Evolutionary conservation across 148 eudicot genomes (phyloP).

Genomic region (Dianthus caryophyllus): DNA sequence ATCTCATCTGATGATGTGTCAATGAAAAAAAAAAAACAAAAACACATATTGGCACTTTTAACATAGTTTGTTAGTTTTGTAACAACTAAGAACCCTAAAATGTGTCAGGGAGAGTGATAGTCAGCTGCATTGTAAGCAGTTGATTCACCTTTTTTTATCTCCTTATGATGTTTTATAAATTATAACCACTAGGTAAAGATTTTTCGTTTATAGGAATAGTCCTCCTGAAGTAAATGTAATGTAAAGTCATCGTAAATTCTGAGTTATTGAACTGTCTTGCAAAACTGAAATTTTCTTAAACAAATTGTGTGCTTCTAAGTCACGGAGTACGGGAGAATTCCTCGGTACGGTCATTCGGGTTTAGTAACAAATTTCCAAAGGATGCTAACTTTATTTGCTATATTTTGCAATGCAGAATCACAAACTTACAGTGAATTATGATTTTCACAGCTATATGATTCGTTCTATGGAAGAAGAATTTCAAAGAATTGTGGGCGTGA

Average conservation of each 20-base stretch:
- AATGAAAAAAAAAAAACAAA: too few species aligned
- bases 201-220: too few species aligned
- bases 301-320: neutral
- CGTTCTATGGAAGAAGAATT: conserved; percentile 99
- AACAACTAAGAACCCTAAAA: neutral
- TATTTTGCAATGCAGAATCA: conserved; percentile 77
- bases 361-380: neutral
- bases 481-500: conserved; percentile 94
- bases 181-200: too few species aligned
- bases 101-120: neutral
- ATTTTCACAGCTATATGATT: conserved; percentile 99
- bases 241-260: too few species aligned
- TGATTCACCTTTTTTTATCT: too few species aligned
- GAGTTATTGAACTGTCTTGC: neutral
- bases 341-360: too few species aligned
- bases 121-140: too few species aligned
- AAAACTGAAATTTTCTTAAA: neutral
- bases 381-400: conserved; percentile 12
- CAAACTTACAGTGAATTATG: conserved; percentile 82
- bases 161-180: too few species aligned
- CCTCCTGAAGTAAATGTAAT: too few species aligned
- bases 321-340: too few species aligned
- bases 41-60: neutral
- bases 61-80: neutral
- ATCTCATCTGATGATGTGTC: neutral